phyloP scores from a whole-genome alignment of 1,139 yeast genomes.

The Taphrina confusa region DNA sequence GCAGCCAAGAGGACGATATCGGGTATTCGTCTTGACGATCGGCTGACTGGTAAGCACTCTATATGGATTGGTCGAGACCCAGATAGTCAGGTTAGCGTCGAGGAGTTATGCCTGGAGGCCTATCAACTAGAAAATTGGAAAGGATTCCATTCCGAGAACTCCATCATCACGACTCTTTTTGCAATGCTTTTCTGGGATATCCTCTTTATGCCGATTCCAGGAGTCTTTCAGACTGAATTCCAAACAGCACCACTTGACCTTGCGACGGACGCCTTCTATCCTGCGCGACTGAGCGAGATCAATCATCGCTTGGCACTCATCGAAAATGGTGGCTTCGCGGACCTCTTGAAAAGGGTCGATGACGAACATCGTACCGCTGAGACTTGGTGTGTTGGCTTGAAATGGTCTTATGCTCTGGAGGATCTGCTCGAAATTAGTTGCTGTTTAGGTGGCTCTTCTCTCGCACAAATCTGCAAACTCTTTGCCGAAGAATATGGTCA shows the following conservation, averaged over 20 bases:
- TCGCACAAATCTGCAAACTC: conserved; percentile 43
- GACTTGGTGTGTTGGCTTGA: conserved; percentile 44
- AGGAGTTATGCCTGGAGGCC: conserved; percentile 45
- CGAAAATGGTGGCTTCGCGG: conserved; percentile 35
- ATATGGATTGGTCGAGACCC: conserved; percentile 36
- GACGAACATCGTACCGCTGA: conserved; percentile 38
- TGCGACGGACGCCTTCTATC: conserved; percentile 41
- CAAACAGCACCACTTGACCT: conserved; percentile 47
- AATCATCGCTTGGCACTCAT: conserved; percentile 38
- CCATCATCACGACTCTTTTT: conserved; percentile 45
- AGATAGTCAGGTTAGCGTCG: conserved; percentile 44
- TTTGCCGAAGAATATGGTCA: conserved; percentile 45
- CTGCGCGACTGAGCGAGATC: conserved; percentile 38
- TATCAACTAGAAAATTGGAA: conserved; percentile 45
- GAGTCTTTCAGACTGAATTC: conserved; percentile 46
- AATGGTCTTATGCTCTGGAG: conserved; percentile 45
- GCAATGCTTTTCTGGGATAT: conserved; percentile 46
- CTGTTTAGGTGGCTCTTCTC: conserved; percentile 43
- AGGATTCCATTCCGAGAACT: conserved; percentile 48
- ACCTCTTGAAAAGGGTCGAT: conserved; percentile 35
- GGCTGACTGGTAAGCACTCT: conserved; percentile 36
- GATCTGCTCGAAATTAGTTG: conserved; percentile 43
- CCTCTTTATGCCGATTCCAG: conserved; percentile 42
- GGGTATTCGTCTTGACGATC: conserved; percentile 36
- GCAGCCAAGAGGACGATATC: conserved; percentile 36